Evolutionary conservation across 768 basidiomycete genomes (phyloP).

Genomic region (Tylopilus plumbeoviolaceoides): DNA sequence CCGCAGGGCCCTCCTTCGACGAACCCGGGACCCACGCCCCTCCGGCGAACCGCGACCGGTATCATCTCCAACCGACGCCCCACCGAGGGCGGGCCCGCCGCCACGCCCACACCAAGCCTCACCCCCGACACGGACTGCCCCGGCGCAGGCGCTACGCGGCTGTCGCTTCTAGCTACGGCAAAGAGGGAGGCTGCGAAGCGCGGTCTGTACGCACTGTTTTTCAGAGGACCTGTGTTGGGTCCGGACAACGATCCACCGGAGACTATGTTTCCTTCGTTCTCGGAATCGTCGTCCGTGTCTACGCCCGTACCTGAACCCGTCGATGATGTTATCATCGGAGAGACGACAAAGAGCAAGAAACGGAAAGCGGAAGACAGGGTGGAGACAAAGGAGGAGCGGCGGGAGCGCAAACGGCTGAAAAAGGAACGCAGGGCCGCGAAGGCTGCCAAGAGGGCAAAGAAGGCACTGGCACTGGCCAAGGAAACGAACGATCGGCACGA

Average conservation of each 20-base stretch:
- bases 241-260: constrained; percentile 32
- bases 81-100: constrained; percentile 42
- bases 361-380: constrained; percentile 3
- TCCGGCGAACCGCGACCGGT: constrained; percentile 67
- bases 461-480: neutral
- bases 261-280: neutral
- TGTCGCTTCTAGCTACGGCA: constrained; percentile 56
- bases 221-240: constrained; percentile 67
- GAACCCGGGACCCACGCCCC: constrained; percentile 13
- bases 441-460: constrained; percentile 12
- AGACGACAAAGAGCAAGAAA: constrained; percentile 4
- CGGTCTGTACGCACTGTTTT: constrained; percentile 76
- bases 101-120: constrained; percentile 42
- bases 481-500: neutral
- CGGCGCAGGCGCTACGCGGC: constrained; percentile 18
- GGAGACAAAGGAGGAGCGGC: constrained; percentile 18
- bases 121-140: neutral
- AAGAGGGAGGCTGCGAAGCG: constrained; percentile 77
- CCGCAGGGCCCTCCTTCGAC: constrained; percentile 16
- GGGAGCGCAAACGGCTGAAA: constrained; percentile 23
- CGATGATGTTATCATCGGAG: neutral
- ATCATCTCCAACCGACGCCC: constrained; percentile 73
- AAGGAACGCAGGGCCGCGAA: constrained; percentile 19
- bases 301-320: neutral
- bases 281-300: neutral